Evolutionary conservation across 768 basidiomycete species (phyloP), one percentile per base, ranked within the genome.

Genomic region (Boletus fagicola): DNA sequence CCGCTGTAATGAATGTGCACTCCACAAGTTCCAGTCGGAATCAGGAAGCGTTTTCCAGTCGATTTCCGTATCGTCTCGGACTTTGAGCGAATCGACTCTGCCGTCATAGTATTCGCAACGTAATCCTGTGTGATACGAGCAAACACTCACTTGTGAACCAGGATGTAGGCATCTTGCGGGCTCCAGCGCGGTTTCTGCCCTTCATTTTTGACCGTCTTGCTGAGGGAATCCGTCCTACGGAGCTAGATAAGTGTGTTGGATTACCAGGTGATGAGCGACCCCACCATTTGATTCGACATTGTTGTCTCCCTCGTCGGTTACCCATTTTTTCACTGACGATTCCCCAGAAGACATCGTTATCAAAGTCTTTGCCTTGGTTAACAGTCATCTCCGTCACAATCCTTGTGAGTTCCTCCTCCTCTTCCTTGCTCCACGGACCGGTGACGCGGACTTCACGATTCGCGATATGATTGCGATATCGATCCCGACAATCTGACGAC

Each of bases 241-340:
- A 57, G 22, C 16, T 13, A 12, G 12, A 43, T 56, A 53, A 59
- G 46, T 31, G 42, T 43, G 35, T 28, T n/a, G 11, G 18, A 44
- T 44, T 46, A 40, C 57, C n/a, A 30, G 15, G 18, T 28, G 13
- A 54, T 51, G 40, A 30, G 11, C 42, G 72, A 53, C 57, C 30
- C 38, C n/a, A 90, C 90, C 92, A 94, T 81, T 94, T 94, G 44
- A 88, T 89, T 48, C 92, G 80, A 75, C 92, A 93, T 69, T 94
- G 92, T 64, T 92, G 88, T 61, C 91, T 79, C 36, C 86, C 85
- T 49, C 92, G 81, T 48, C 72, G 86, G 24, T 84, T 83, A 39
- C 85, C 88, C 92, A 94, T 93, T 46, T 80, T 78, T 49, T 86
- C 80, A 59, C 85, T 86, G 39, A 94, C 88, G 51, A 79, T 78